phyloP scores from a whole-genome alignment of 257 asterid genomes.

The Solanum paucissectum region DNA sequence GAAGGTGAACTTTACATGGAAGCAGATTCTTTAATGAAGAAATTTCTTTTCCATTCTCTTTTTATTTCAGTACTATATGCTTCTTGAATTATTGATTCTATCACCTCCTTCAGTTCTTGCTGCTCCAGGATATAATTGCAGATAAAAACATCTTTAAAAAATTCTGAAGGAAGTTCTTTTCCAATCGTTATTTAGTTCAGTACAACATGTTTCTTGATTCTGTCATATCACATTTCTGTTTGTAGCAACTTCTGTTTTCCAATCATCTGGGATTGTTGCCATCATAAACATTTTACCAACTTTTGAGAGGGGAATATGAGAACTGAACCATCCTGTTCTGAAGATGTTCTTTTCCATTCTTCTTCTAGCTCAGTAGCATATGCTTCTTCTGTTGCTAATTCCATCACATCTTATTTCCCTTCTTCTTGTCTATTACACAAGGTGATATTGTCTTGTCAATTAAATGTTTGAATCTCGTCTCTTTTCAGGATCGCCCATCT shows the following conservation, averaged over 20 bases:
- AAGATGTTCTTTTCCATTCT: neutral
- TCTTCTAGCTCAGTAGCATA: neutral
- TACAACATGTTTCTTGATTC: neutral
- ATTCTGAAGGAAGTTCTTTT: neutral
- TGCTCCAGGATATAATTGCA: neutral
- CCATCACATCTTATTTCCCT: neutral
- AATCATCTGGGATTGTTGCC: neutral
- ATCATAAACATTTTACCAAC: neutral
- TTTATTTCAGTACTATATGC: neutral
- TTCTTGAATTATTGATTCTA: neutral
- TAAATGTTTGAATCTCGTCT: neutral
- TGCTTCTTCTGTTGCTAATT: neutral
- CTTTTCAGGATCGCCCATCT: slow-evolving; percentile 17
- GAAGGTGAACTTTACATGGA: neutral
- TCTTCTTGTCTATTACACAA: neutral
- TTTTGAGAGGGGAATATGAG: neutral
- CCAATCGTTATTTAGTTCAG: neutral
- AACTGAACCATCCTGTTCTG: neutral
- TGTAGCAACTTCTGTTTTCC: neutral
- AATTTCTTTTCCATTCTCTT: neutral
- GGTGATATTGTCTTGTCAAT: neutral
- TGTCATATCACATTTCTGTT: neutral
- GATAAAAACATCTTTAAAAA: neutral
- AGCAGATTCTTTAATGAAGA: neutral
- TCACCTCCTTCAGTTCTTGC: neutral